Percentiles rank a stretch among this genome's conserved stretches.
Conservation (phyloP, 2,329 filamentous ascomycete genomes). For the Nannizzia gypsea region DNA sequence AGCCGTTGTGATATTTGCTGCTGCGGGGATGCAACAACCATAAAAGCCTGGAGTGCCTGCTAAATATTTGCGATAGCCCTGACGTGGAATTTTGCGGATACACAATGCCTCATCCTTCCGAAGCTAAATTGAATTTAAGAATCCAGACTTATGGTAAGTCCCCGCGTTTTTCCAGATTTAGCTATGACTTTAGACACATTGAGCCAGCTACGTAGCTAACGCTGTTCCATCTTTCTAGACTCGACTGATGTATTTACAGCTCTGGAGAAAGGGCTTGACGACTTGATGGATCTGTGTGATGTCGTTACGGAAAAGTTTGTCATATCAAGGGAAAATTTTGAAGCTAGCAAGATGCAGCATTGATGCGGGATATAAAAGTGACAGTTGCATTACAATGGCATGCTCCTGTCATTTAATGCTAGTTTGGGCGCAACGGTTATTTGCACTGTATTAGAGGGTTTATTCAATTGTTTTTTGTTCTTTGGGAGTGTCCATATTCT, state of each 20-base stretch:
- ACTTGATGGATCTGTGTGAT: slow-evolving; percentile 85
- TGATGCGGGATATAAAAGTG: background rate
- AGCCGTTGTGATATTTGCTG: background rate
- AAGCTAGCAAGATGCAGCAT: slow-evolving; percentile 21
- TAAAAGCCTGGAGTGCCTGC: background rate
- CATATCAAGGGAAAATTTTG: slow-evolving; percentile 52
- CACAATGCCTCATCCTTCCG: slow-evolving; percentile 91
- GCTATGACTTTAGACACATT: slow-evolving; percentile 23
- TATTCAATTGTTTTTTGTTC: background rate
- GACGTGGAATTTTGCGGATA: slow-evolving; percentile 98
- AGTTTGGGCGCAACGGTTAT: slow-evolving; percentile 3
- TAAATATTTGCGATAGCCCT: slow-evolving; percentile 48
- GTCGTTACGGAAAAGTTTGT: slow-evolving; percentile 86
- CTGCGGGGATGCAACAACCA: background rate
- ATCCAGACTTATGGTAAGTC: slow-evolving; percentile 88
- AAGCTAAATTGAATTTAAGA: slow-evolving; percentile 89
- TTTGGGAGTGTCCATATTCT: background rate
- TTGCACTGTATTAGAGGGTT: background rate
- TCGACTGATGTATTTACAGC: slow-evolving; percentile 71
- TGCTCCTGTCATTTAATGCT: background rate
- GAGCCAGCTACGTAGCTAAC: slow-evolving; percentile 47
- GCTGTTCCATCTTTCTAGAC: slow-evolving; percentile 49
- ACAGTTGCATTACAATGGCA: background rate
- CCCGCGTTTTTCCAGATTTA: background rate
- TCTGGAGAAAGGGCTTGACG: slow-evolving; percentile 76